These are phyloP conservation scores for Purpureocillium takamizusanense DNA, from an alignment of 2,329 filamentous ascomycete genomes.

Conservation along the genomic window DNA sequence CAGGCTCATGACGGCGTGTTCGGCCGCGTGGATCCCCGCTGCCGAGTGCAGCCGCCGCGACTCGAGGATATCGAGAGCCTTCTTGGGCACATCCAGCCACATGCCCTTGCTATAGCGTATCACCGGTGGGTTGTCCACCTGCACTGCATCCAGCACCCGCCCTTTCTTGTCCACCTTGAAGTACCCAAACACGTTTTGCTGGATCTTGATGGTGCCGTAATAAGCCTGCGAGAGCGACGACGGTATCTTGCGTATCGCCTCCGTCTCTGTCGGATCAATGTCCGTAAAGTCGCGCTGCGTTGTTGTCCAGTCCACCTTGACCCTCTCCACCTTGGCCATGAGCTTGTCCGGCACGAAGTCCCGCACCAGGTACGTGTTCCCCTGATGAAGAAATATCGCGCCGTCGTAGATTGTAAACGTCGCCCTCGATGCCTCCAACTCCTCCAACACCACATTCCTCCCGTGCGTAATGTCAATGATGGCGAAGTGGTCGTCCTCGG, in stretches of 20 bases:
- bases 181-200: conserved; percentile 87
- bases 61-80: conserved; percentile 70
- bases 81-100: conserved; percentile 86
- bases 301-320: conserved; percentile 92
- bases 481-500: conserved; percentile 83
- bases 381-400: conserved; percentile 93
- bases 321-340: conserved; percentile 79
- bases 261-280: conserved; percentile 86
- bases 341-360: conserved; percentile 75
- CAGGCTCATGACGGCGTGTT: conserved; percentile 80
- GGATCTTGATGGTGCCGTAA: conserved; percentile 78
- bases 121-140: conserved; percentile 89
- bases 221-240: conserved; percentile 62
- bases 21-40: conserved; percentile 86
- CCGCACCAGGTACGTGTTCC: conserved; percentile 83
- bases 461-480: conserved; percentile 81
- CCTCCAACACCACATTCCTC: conserved; percentile 79
- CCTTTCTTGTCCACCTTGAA: conserved; percentile 90
- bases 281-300: conserved; percentile 89
- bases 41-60: conserved; percentile 68
- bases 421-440: conserved; percentile 90
- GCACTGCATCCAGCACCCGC: conserved; percentile 81
- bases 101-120: conserved; percentile 78
- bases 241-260: conserved; percentile 67
- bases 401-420: conserved; percentile 96